phyloP scores from a whole-genome alignment of 495 filamentous ascomycete genomes.

The Penicillium soppii region DNA sequence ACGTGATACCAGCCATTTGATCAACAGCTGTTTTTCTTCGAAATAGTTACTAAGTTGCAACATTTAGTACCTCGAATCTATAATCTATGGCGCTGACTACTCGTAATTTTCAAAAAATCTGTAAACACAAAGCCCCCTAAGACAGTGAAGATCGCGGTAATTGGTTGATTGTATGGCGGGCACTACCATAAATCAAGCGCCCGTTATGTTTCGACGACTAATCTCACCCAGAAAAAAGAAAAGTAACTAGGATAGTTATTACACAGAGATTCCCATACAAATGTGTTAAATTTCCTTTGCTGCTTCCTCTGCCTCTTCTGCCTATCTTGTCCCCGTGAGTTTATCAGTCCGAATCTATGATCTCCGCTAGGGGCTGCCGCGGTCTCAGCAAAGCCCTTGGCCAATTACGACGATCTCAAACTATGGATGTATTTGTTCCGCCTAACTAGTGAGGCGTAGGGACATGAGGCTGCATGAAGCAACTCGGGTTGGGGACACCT shows the following conservation, averaged over 20 bases:
- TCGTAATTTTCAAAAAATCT: too few species aligned
- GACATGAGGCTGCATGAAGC: neutral
- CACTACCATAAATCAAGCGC: neutral
- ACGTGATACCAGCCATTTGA: slow-evolving; percentile 9
- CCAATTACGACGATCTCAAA: slow-evolving; percentile 3
- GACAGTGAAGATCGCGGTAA: neutral
- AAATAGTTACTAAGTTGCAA: too few species aligned
- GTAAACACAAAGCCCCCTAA: too few species aligned
- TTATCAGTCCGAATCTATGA: slow-evolving; percentile 1
- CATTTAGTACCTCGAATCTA: too few species aligned
- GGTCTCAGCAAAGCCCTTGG: neutral
- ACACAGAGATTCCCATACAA: neutral
- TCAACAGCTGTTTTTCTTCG: neutral
- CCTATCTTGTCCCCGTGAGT: neutral
- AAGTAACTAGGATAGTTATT: too few species aligned
- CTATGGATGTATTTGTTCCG: slow-evolving; percentile 1
- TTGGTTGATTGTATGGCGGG: neutral
- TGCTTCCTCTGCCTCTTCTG: neutral
- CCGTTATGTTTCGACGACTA: neutral
- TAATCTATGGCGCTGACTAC: too few species aligned
- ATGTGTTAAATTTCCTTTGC: neutral
- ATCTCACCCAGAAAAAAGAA: neutral
- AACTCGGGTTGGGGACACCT: neutral
- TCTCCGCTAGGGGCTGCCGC: slow-evolving; percentile 11
- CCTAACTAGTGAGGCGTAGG: neutral